These are phyloP conservation scores for Fusarium equiseti DNA, from an alignment of 2,329 filamentous ascomycete species.

Conservation along the genomic window DNA sequence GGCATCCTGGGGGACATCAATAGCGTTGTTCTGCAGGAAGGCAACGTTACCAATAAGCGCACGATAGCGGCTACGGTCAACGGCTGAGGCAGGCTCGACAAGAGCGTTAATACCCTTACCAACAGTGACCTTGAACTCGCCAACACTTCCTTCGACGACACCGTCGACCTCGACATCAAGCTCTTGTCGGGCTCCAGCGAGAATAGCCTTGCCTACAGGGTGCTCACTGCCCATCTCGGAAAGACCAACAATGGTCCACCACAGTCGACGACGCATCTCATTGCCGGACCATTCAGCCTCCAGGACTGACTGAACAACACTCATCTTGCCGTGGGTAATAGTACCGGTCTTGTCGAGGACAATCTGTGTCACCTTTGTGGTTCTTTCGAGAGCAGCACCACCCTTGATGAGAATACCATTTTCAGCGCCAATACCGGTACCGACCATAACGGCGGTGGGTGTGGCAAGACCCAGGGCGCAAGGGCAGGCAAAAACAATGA, in stretches of 20 bases:
- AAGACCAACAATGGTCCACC: constrained; percentile 97
- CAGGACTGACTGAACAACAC: constrained; percentile 78
- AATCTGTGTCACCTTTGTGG: constrained; percentile 89
- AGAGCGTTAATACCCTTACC: constrained; percentile 86
- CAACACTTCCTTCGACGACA: constrained; percentile 83
- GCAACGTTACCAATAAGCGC: constrained; percentile 86
- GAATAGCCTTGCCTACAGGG: constrained; percentile 90
- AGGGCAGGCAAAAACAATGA: constrained; percentile 97
- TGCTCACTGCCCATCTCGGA: constrained; percentile 97
- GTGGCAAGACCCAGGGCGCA: constrained; percentile 96
- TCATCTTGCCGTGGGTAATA: constrained; percentile 95
- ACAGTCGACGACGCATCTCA: constrained; percentile 77
- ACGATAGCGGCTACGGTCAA: constrained; percentile 77
- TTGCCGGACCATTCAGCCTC: constrained; percentile 76
- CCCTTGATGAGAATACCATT: constrained; percentile 98
- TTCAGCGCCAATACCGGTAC: constrained; percentile 95
- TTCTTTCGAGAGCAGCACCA: constrained; percentile 89
- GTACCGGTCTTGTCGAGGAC: constrained; percentile 98
- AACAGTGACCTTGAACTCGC: constrained; percentile 85
- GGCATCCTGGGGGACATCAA: constrained; percentile 73
- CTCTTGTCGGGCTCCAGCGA: constrained; percentile 79
- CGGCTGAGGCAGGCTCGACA: constrained; percentile 79
- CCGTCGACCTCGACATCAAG: constrained; percentile 79
- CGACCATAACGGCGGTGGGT: constrained; percentile 98
- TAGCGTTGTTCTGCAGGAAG: constrained; percentile 78